Evolutionary conservation across 495 filamentous ascomycete genomes (phyloP).

Genomic region (Sabuloglossum arenarium): DNA sequence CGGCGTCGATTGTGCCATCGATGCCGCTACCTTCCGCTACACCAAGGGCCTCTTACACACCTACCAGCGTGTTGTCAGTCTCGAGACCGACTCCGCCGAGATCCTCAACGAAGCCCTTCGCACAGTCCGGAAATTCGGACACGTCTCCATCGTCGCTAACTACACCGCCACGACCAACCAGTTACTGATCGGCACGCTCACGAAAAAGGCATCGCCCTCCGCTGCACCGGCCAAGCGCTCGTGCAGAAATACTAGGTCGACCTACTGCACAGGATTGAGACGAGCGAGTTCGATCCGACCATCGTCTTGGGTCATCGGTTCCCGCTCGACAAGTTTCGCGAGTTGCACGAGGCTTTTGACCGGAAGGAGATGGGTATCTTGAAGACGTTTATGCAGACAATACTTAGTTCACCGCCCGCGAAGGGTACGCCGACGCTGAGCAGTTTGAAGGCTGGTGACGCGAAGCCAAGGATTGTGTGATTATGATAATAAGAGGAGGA

Average conservation of each 20-base stretch:
- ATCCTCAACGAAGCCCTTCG: conserved; percentile 71
- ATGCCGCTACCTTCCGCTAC: conserved; percentile 73
- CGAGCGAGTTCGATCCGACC: conserved; percentile 50
- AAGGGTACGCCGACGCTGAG: conserved; percentile 32
- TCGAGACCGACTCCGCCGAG: conserved; percentile 76
- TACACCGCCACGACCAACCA: conserved; percentile 70
- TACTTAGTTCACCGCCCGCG: conserved; percentile 34
- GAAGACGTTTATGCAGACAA: conserved; percentile 53
- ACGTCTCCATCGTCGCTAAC: conserved; percentile 16
- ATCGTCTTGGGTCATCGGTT: conserved; percentile 67
- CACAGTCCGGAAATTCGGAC: conserved; percentile 1
- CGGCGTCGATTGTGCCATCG: conserved; percentile 60
- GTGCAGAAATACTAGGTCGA: conserved; percentile 72
- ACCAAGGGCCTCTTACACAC: conserved; percentile 67
- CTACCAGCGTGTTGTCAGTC: conserved; percentile 47
- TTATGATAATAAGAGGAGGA: too few relatives aligned
- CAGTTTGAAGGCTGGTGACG: conserved; percentile 7
- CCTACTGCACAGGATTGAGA: conserved; percentile 45
- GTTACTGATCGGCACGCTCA: conserved; percentile 67
- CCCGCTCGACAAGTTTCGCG: conserved; percentile 50
- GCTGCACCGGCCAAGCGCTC: conserved; percentile 69
- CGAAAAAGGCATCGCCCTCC: conserved; percentile 67
- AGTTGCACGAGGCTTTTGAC: conserved; percentile 51
- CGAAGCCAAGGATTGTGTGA: not conserved
- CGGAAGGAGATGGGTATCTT: conserved; percentile 45